Evolutionary conservation across 139 green algal genomes (phyloP).

Genomic region (Tetradesmus obliquus): DNA sequence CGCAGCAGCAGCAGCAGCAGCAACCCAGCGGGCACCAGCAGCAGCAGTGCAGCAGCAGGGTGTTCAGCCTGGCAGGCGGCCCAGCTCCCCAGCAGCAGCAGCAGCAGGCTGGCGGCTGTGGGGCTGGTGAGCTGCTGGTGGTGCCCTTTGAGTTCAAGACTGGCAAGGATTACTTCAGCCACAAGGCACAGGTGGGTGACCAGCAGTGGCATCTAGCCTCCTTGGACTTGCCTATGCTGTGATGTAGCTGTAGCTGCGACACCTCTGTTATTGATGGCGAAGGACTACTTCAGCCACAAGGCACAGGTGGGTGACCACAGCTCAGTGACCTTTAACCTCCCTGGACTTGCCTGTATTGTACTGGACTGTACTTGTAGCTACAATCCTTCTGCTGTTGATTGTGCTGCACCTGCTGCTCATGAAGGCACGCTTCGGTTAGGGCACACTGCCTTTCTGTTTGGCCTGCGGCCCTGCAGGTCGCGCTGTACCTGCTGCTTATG

Average conservation of each 20-base stretch:
- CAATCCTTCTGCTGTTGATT: constrained; percentile 60
- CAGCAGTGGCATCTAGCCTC: background rate
- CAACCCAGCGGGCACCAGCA: background rate
- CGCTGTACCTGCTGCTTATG: constrained; percentile 88
- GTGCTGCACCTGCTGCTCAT: constrained; percentile 89
- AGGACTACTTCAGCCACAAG: constrained; percentile 68
- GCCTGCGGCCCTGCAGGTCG: constrained; percentile 64
- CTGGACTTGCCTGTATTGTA: background rate
- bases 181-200: constrained; percentile 76
- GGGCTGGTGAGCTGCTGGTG: constrained; percentile 55
- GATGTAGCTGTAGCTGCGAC: background rate
- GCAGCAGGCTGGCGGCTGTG: constrained; percentile 20
- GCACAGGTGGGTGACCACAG: constrained; percentile 72
- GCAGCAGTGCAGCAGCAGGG: background rate
- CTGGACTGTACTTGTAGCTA: no score
- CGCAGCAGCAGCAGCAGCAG: constrained; percentile 16
- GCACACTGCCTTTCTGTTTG: background rate
- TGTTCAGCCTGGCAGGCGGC: background rate
- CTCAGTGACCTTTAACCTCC: background rate
- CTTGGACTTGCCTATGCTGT: background rate
- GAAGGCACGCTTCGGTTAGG: constrained; percentile 77
- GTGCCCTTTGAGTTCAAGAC: constrained; percentile 97
- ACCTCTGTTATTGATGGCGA: background rate
- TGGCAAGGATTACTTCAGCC: constrained; percentile 73
- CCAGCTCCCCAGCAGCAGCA: constrained; percentile 38